Evolutionary conservation across 257 asterid species (phyloP), one percentile per base, ranked within the genome.

Genomic region (Primulina tabacum): DNA sequence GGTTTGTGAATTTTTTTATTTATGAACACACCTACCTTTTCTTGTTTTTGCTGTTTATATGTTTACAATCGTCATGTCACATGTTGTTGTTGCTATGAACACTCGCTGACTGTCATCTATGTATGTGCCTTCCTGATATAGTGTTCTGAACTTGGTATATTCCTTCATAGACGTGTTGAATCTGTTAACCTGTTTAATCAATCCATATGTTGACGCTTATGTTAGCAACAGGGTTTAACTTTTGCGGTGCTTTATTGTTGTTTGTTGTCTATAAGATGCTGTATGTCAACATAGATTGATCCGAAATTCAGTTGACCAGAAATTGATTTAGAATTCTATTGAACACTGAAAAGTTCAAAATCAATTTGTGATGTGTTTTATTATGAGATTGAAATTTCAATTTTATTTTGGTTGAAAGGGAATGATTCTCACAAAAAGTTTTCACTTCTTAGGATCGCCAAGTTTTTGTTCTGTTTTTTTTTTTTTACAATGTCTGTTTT

Each of bases 101-200:
- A 53, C 53, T 43, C 33, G 18, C 35, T 40, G 26, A 64, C 9
- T 37, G 32, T 47, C 24, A 8, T 6, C 53, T 63, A 35, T 60
- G 7, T 37, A 34, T 38, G 18, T 26, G 73, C 60, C 28, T 12
- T 21, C 58, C 73, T 69, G 65, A 34, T 40, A 52, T n/a, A 58
- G 18, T 38, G 18, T 43, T 64, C 18, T 38, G 35, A 18, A 18
- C 26, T 40, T 20, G 21, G 2, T 38, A 18, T 21, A 28, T 7
- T 34, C 20, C 6, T 11, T 21, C 17, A n/a, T 14, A 64, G 70
- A 69, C 33, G 30, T 21, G 55, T 52, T 14, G 67, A 38, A 24
- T 65, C 29, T 1, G 38, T 50, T 28, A 14, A 8, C 57, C 10
- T 62, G 53, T 59, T 69, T 65, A 56, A 55, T 63, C 32, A 33